Base-by-base conservation (phyloP, 108 stramenopile species). In the Skeletonema menzelii region DNA sequence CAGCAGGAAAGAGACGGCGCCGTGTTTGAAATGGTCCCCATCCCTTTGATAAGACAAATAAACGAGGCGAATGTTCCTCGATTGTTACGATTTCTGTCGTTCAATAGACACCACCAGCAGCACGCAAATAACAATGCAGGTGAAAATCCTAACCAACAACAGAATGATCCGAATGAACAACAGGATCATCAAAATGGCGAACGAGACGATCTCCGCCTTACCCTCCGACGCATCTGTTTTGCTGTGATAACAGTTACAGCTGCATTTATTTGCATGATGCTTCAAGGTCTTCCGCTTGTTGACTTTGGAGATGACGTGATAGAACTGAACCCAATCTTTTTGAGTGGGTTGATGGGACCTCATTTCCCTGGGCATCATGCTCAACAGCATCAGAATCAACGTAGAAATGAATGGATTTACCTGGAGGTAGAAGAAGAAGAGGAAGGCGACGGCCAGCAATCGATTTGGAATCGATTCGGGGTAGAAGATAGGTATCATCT, bases 261-360 rank as follows among this genome's bases (percentile, higher is more conserved):
- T 15, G 72, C 72, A 58, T 73, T 73, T 56, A 65, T 56, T 14
- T 73, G 63, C 40, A 73, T 62, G 15, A 65, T 73, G 63, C 49
- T 73, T 12, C 63, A 73, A 44, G 63, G 56, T 14, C 13, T 73
- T 12, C 53, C 63, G 7, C 15, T n/a, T 30, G 12, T 65, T n/a
- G 68, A 69, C 20, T 69, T 69, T 37, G 19, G 26, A 2, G 57
- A 69, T 58, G 68, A 57, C 8, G 56, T 26, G 20, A 37, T 34
- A 34, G 70, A 71, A 17, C 27, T 71, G 8, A 30, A 60, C 27
- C 27, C 47, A 0, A 14, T 55, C 13, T 62, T 28, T 30, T 53
- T 62, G 17, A 62, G 22, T 44, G 70, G 70, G 47, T 55, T 72
- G 44, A 47, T 72, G 46, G 70, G 70, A 47, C 70, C 49, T 56